Evolutionary conservation across 768 basidiomycete species (phyloP), one percentile per base, ranked within the genome.

Genomic region (Suillus tomentosus): DNA sequence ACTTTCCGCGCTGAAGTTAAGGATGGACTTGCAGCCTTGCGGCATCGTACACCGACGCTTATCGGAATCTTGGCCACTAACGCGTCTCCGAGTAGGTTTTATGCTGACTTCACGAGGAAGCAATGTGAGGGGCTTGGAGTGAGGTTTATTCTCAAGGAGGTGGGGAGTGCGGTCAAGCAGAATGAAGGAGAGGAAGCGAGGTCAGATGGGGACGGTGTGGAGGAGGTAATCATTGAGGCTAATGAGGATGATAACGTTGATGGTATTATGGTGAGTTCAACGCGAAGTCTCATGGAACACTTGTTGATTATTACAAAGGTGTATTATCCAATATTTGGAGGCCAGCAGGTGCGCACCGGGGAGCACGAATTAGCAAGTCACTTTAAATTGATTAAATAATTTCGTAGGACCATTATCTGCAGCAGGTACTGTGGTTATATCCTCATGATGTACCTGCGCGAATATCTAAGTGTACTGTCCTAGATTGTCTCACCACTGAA

Each of bases 301-400:
- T 31, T 54, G 5, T 1, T 22, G n/a, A 37, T 57, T 54, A 36
- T 43, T 45, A 24, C 48, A 17, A 63, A 95, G 94, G 92, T 96
- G 13, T 97, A 98, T 77, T 99, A 94, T 78, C 97, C 97, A 2
- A 96, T 98, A 68, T 97, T 93, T 71, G 96, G 96, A 27, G 86
- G 82, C 42, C 88, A 87, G 65, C 94, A 94, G 87, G 93, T 93
- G 69, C 66, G 87, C 64, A 64, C 31, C 17, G 34, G 40, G 43
- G 11, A 62, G 51, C 45, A 64, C 14, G 36, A 37, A 17, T 24
- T 69, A 42, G 62, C 62, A 58, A 22, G 17, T 24, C 40, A 13
- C 3, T 51, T 22, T 66, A 17, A 51, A 31, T 31, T 51, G 50
- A 50, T 43, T 60, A 69, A 50, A 69, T 39, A 22, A 40, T 17